Evolutionary conservation across 768 basidiomycete species (phyloP), one percentile per base, ranked within the genome.

Genomic region (Tylopilus subfusipes): DNA sequence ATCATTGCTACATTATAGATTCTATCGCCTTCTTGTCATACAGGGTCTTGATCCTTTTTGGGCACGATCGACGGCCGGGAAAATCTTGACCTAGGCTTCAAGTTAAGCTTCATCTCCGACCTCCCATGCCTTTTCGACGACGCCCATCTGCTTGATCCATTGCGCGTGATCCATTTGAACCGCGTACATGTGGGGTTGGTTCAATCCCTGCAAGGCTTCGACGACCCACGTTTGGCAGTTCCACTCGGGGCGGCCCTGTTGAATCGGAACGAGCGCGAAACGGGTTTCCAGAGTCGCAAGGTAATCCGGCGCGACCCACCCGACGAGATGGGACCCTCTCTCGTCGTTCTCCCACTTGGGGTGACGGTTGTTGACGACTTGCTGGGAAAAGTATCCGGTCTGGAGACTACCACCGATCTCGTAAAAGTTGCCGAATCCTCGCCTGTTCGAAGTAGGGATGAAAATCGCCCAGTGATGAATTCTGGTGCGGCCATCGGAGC

Each of bases 161-260:
- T 54, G 54, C 0, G 24, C 6, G 7, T 65, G 33, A 3, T 61
- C 54, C 55, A 61, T 58, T 11, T 62, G 54, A 1, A 65, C 59
- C 14, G 54, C 59, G 6, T 40, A 62, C 54, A 65, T 56, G 14
- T 62, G 30, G 18, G 40, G 27, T 0, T 54, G 25, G 24, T 50
- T 52, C 42, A 64, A 12, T 2, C 63, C 63, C n/a, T 21, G 31
- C 43, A 64, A 22, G 5, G 52, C 60, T 16, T 64, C 63, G 2
- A 59, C 54, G 0, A 64, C 63, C 63, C 63, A 65, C 5, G 50
- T 65, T 47, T 65, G 63, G 42, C 57, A 53, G 21, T 58, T 60
- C 61, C 57, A 63, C 11, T 56, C 48, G 4, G 62, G 14, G 12
- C 49, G 34, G 4, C 55, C 50, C 12, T 62, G 56, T 27, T 36